Evolutionary conservation across 306 rosid genomes (phyloP).

Genomic region (Boehmeria nivea): DNA sequence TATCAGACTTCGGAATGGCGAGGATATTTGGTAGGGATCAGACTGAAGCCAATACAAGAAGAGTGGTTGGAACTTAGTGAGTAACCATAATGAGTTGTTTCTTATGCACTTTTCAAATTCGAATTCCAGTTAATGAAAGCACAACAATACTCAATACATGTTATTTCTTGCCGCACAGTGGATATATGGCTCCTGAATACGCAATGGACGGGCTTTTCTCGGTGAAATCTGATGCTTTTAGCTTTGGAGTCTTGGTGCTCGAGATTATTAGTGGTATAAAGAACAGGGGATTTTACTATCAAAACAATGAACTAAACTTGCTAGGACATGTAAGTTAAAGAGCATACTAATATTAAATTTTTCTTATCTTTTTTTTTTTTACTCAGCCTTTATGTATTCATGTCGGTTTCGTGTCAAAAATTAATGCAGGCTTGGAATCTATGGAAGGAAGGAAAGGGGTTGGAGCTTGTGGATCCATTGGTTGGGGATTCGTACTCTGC

Average conservation of each 20-base stretch:
- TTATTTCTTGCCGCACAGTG: conserved; percentile 30
- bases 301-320: conserved; percentile 51
- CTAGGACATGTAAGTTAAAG: conserved; percentile 40
- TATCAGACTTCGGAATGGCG: conserved; percentile 84
- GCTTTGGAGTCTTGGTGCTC: conserved; percentile 66
- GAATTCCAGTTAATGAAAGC: background rate
- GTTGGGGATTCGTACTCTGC: conserved; percentile 30
- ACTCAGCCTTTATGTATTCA: background rate
- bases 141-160: conserved; percentile 6
- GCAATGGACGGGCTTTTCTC: conserved; percentile 76
- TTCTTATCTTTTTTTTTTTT: background rate
- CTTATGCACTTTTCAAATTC: background rate
- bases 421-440: conserved; percentile 57
- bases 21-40: conserved; percentile 53
- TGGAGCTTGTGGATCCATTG: conserved; percentile 54
- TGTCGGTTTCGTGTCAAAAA: background rate
- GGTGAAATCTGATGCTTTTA: conserved; percentile 64
- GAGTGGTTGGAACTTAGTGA: conserved; percentile 85
- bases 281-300: conserved; percentile 56
- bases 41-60: conserved; percentile 53
- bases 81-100: conserved; percentile 17
- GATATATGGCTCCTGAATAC: conserved; percentile 78
- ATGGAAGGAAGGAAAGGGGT: conserved; percentile 53
- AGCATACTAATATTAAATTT: background rate
- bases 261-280: conserved; percentile 61